These are phyloP conservation scores for Candida ficus DNA, from an alignment of 805 yeast species.

Conservation along the genomic window DNA sequence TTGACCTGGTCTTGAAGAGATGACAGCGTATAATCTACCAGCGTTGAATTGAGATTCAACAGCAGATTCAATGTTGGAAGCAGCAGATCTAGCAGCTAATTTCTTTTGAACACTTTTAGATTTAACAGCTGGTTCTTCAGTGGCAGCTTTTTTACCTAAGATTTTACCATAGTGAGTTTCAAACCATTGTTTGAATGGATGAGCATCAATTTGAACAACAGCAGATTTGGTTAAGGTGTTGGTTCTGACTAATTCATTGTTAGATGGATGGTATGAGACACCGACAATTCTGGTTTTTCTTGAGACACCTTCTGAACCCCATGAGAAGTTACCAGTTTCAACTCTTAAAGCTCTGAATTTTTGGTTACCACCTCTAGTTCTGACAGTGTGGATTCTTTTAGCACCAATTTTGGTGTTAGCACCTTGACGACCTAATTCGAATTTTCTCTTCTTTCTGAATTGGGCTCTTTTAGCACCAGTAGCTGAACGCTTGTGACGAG, in stretches of 20 bases:
- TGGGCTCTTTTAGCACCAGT: conserved; percentile 99
- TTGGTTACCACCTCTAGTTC: conserved; percentile 99
- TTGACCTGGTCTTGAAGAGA: conserved; percentile 99
- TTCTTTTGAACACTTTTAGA: conserved; percentile 84
- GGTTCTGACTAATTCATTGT: conserved; percentile 99
- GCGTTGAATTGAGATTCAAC: conserved; percentile 96
- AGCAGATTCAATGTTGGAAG: conserved; percentile 81
- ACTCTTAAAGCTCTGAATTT: conserved; percentile 99
- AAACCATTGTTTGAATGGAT: conserved; percentile 99
- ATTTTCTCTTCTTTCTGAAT: conserved; percentile 99
- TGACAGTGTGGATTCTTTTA: conserved; percentile 98
- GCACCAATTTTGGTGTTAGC: conserved; percentile 99
- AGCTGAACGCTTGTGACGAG: conserved; percentile 99
- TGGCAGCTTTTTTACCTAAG: conserved; percentile 77
- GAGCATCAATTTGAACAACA: conserved; percentile 98
- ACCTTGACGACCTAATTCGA: conserved; percentile 99
- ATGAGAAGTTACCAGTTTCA: conserved; percentile 98
- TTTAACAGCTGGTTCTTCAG: conserved; percentile 50
- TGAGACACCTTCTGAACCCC: conserved; percentile 99
- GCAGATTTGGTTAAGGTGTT: conserved; percentile 99
- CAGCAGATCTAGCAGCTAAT: conserved; percentile 86
- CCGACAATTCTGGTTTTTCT: conserved; percentile 98
- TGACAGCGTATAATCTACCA: conserved; percentile 97
- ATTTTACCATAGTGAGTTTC: conserved; percentile 96
- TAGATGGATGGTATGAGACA: conserved; percentile 99